Evolutionary conservation across 2,329 filamentous ascomycete genomes (phyloP), one percentile per base, ranked within the genome.

Genomic region (Ascochyta rabiei): DNA sequence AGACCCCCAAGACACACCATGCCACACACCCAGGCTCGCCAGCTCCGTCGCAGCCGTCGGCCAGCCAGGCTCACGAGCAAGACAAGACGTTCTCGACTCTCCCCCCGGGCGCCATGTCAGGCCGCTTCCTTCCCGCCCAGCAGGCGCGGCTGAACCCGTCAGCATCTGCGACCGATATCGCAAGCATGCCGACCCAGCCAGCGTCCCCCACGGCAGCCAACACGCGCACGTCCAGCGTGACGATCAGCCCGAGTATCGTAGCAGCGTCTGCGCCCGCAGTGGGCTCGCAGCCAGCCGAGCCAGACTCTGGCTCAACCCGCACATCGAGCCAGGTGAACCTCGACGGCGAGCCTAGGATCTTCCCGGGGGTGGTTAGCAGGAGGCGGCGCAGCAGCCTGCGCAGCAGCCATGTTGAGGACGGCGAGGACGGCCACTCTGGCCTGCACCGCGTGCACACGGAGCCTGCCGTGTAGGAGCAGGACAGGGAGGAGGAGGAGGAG

Each of bases 321-420:
- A 64, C 70, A 4, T 56, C 64, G 15, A 71, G 69, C 41, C 62
- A 56, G 12, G 55, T 69, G 7, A 60, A 67, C 6, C 58, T 79
- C 23, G 74, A 75, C 24, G 84, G 82, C 43, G 88, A 91, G 71
- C 89, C 88, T 10, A 83, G 81, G 59, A 85, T 91, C 59, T 89
- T 91, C 61, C 89, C 89, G 0, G 89, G 89, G 0, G 82, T 92
- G 28, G 82, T 91, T 10, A 79, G 77, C 46, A 75, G 78, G 45
- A 70, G 74, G 31, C 68, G 78, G 18, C 70, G 76, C 43, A 52
- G 53, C 50, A 52, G 56, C 23, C 18, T 45, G 40, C 21, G 49
- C n/a, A 12, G 58, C 23, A 43, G 51, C 42, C 48, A 47, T 16
- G 15, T 48, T 9, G 48, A 52, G 18, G 51, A 56, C 7, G 43